Conservation (phyloP, 2,329 filamentous ascomycete species). For the Leptographium lundbergii region DNA sequence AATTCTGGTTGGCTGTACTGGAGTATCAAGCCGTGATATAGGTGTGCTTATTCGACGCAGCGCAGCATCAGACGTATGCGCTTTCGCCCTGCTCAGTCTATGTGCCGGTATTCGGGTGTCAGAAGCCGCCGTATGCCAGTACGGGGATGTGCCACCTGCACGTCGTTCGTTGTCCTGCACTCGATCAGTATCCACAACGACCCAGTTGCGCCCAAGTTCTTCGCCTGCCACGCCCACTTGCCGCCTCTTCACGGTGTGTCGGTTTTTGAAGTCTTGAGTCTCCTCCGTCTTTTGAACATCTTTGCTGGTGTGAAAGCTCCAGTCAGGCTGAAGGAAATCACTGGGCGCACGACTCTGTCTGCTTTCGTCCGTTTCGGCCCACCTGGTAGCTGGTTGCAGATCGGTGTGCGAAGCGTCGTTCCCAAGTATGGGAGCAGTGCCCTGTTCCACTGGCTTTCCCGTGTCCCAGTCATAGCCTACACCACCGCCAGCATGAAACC, state of each 20-base stretch:
- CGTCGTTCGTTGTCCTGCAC: neutral
- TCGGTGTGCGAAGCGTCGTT: neutral
- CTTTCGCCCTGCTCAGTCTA: neutral
- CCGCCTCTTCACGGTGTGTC: conserved; percentile 38
- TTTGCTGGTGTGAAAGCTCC: too few species aligned
- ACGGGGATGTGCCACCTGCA: conserved; percentile 6
- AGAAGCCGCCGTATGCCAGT: too few species aligned
- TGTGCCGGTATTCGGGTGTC: conserved; percentile 6
- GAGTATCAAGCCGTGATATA: conserved; percentile 21
- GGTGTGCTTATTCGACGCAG: conserved; percentile 33
- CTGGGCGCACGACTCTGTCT: neutral
- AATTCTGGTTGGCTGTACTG: neutral
- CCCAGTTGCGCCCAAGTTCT: conserved; percentile 56
- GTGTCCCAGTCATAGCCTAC: conserved; percentile 42
- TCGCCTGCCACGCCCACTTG: conserved; percentile 39
- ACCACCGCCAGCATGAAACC: conserved; percentile 80
- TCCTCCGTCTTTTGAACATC: neutral
- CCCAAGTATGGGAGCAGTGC: neutral
- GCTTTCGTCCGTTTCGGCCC: neutral
- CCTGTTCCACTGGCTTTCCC: conserved; percentile 4
- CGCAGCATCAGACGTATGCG: conserved; percentile 19
- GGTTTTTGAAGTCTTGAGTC: neutral
- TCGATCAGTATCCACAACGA: conserved; percentile 42
- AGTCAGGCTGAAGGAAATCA: neutral
- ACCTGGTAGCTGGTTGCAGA: neutral